A percentile compares a stretch with the other conserved stretches of the same genome.
These are phyloP conservation scores for Trichoderma sp. DNA, from an alignment of 2,329 filamentous ascomycete species.

Conservation along the genomic window DNA sequence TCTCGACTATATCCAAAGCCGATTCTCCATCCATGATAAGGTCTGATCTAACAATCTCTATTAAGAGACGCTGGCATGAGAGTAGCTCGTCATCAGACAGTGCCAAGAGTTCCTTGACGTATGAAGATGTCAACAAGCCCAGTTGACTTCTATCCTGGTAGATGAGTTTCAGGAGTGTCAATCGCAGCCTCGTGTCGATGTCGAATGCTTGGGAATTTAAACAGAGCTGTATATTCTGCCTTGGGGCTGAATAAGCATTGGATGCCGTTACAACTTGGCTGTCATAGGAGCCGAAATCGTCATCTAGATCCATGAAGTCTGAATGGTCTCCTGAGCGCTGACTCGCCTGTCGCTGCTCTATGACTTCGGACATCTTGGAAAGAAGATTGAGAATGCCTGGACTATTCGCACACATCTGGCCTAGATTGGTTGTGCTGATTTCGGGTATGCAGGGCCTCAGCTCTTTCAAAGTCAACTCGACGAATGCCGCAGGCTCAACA, in stretches of 20 bases:
- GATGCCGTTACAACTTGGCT: constrained; percentile 44
- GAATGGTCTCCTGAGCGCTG: constrained; percentile 34
- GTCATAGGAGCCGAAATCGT: constrained; percentile 59
- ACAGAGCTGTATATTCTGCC: constrained; percentile 42
- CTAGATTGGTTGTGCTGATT: constrained; percentile 38
- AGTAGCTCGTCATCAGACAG: constrained; percentile 54
- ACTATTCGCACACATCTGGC: constrained; percentile 38
- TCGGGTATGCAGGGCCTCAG: constrained; percentile 47
- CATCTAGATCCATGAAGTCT: constrained; percentile 66
- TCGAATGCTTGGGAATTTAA: constrained; percentile 47
- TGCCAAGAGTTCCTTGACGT: constrained; percentile 49
- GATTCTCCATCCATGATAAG: constrained; percentile 47
- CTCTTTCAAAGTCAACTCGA: constrained; percentile 46
- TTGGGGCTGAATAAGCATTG: constrained; percentile 43
- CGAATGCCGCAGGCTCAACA: constrained; percentile 45
- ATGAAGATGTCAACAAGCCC: constrained; percentile 48
- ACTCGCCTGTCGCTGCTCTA: constrained; percentile 27
- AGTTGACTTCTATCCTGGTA: constrained; percentile 43
- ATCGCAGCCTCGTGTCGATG: constrained; percentile 44
- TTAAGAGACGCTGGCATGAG: constrained; percentile 47
- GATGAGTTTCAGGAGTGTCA: constrained; percentile 45
- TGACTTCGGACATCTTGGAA: constrained; percentile 34
- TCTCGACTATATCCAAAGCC: constrained; percentile 47
- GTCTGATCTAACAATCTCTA: constrained; percentile 54
- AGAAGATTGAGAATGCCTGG: constrained; percentile 44